phyloP scores from a whole-genome alignment of 1,284 basidiomycete species.

The Paramarasmius palmivorus region DNA sequence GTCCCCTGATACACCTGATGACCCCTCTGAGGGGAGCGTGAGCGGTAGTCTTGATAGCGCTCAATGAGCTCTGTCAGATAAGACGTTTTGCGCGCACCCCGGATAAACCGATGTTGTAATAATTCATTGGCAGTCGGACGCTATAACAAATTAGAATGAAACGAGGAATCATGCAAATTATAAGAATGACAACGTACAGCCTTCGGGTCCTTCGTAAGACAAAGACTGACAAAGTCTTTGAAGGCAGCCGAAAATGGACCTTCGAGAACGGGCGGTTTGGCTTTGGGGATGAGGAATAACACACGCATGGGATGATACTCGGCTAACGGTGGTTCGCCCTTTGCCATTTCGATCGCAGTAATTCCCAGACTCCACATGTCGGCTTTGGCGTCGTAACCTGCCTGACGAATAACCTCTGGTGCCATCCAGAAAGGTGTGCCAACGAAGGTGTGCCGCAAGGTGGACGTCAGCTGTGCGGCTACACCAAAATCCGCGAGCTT shows the following conservation, averaged over 20 bases:
- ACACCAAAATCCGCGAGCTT: constrained; percentile 98
- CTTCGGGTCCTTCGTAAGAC: constrained; percentile 90
- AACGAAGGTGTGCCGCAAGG: constrained; percentile 90
- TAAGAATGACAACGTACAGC: constrained; percentile 47
- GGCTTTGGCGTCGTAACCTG: constrained; percentile 94
- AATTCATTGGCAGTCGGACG: constrained; percentile 91
- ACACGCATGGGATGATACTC: constrained; percentile 97
- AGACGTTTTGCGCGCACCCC: constrained; percentile 77
- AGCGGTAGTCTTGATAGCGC: constrained; percentile 71
- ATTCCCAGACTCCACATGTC: constrained; percentile 98
- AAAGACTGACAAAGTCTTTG: constrained; percentile 90
- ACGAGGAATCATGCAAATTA: constrained; percentile 3
- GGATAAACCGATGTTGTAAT: constrained; percentile 91
- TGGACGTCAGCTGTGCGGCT: constrained; percentile 88
- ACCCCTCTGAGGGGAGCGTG: constrained; percentile 55
- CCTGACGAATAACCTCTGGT: constrained; percentile 95
- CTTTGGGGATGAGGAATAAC: constrained; percentile 94
- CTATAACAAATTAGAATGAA: constrained; percentile 37
- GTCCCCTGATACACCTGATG: constrained; percentile 55
- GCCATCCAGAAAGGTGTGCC: constrained; percentile 99
- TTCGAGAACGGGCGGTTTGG: constrained; percentile 90
- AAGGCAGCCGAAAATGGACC: constrained; percentile 84
- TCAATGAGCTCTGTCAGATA: constrained; percentile 87
- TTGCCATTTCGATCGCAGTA: constrained; percentile 95
- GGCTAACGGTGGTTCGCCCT: constrained; percentile 90